Evolutionary conservation across 345 rosid genomes (phyloP), one percentile per base, ranked within the genome.

Genomic region (Arabis hirsuta): DNA sequence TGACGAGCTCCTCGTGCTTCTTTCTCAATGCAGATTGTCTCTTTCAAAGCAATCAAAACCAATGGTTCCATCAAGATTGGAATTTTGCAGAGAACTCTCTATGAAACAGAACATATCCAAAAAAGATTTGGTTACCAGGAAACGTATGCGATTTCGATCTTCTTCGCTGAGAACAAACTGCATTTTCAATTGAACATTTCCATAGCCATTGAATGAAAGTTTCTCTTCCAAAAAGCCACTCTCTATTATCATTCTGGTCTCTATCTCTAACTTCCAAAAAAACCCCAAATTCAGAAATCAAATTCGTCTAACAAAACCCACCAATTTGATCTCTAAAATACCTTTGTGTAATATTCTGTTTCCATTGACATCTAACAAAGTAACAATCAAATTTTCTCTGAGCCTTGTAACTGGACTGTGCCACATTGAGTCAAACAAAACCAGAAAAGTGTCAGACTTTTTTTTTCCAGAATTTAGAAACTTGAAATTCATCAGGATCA

Each of bases 131-230:
- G 12, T n/a, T 84, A 90, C 98, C 95, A 88, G 76, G 56, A 51
- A 60, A 43, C 89, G 88, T 16, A 94, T 87, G 52, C 85, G 86
- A 12, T 78, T 79, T 56, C 88, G 84, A 66, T 91, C 98, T 62
- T 89, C 90, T 72, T 94, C 96, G 12, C 79, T 91, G 56, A 91
- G 95, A 73, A 86, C 55, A 79, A 94, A 91, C 77, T 79, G 91
- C 86, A 94, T 60, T 81, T 84, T 89, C 91, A 94, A 56, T 27
- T 82, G 90, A 66, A 89, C 84, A 53, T 80, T 75, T 55, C 98
- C 91, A 26, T 91, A 88, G 68, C 89, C 96, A 78, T 89, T 85
- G 31, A 89, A 79, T 41, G 67, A 78, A 83, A 94, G 77, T 7
- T 69, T 67, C 55, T 88, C 88, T 66, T 89, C 91, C 95, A 92